Evolutionary conservation across 2,329 filamentous ascomycete genomes (phyloP).

Genomic region (Pseudogymnoascus pannorum): DNA sequence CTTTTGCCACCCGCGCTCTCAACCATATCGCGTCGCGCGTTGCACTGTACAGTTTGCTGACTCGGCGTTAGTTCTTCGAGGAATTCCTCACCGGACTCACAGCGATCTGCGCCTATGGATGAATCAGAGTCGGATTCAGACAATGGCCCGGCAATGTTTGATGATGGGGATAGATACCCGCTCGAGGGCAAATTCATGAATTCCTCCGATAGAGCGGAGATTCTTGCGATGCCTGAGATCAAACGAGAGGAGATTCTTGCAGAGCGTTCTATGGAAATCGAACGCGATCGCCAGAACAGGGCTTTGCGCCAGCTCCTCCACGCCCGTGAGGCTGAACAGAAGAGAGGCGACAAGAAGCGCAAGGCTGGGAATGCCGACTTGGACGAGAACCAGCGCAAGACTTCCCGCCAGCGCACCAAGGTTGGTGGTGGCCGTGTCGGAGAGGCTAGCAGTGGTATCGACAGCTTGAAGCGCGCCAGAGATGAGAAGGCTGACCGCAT

Average conservation of each 20-base stretch:
- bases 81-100: conserved; percentile 63
- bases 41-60: conserved; percentile 10
- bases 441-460: conserved; percentile 65
- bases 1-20: conserved; percentile 12
- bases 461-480: conserved; percentile 54
- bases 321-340: conserved; percentile 57
- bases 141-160: conserved; percentile 40
- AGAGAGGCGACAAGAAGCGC: conserved; percentile 54
- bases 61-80: conserved; percentile 54
- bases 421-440: conserved; percentile 58
- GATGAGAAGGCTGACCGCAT: conserved; percentile 59
- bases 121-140: conserved; percentile 77
- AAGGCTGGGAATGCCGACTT: conserved; percentile 73
- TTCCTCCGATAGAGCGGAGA: conserved; percentile 65
- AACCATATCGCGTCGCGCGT: conserved; percentile 12
- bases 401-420: conserved; percentile 62
- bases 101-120: conserved; percentile 81
- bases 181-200: conserved; percentile 80
- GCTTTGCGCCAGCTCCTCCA: conserved; percentile 71
- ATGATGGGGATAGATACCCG: conserved; percentile 65
- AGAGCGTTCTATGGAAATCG: conserved; percentile 75
- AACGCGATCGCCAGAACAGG: conserved; percentile 73
- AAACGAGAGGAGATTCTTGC: conserved; percentile 86
- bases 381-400: conserved; percentile 70
- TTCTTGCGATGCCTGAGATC: conserved; percentile 82